A percentile compares a stretch with the other conserved stretches of the same genome.
These are phyloP conservation scores for Bacterosira constricta DNA, from an alignment of 108 stramenopile species.

Conservation along the genomic window DNA sequence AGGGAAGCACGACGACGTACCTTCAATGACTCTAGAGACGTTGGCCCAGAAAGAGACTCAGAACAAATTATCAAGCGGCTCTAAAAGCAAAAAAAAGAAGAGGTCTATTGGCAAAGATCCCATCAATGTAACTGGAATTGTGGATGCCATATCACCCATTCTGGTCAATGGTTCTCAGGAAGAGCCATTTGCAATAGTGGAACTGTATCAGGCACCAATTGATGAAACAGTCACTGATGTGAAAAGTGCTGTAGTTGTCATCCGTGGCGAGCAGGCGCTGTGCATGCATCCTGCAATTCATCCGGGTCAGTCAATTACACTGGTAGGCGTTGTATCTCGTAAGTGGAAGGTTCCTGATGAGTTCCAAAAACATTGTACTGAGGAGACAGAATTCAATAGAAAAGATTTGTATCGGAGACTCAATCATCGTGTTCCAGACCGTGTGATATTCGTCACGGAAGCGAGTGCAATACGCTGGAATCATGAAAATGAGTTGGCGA, in stretches of 20 bases:
- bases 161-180: slow-evolving; percentile 48
- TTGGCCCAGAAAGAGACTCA: slow-evolving; percentile 15
- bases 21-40: slow-evolving; percentile 11
- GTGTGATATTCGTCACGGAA: slow-evolving; percentile 66
- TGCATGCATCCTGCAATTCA: slow-evolving; percentile 59
- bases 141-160: slow-evolving; percentile 84
- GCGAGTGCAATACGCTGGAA: slow-evolving; percentile 44
- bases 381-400: not conserved
- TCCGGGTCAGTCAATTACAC: slow-evolving; percentile 58
- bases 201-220: slow-evolving; percentile 56
- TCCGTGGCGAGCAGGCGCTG: slow-evolving; percentile 60
- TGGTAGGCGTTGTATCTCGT: slow-evolving; percentile 52
- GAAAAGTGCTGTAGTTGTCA: slow-evolving; percentile 57
- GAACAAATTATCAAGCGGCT: not conserved
- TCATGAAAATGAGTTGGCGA: not conserved
- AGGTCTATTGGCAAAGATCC: slow-evolving; percentile 25
- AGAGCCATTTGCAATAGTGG: slow-evolving; percentile 76
- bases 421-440: slow-evolving; percentile 53
- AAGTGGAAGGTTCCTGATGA: slow-evolving; percentile 67
- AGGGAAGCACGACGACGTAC: not conserved
- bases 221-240: slow-evolving; percentile 17
- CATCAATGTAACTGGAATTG: slow-evolving; percentile 42
- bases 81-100: slow-evolving; percentile 20
- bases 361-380: slow-evolving; percentile 10
- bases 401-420: slow-evolving; percentile 40